Percentiles rank a stretch among this genome's conserved stretches.
Evolutionary conservation across 352 stramenopile genomes (phyloP).

Genomic region (Aphanomyces euteiches): DNA sequence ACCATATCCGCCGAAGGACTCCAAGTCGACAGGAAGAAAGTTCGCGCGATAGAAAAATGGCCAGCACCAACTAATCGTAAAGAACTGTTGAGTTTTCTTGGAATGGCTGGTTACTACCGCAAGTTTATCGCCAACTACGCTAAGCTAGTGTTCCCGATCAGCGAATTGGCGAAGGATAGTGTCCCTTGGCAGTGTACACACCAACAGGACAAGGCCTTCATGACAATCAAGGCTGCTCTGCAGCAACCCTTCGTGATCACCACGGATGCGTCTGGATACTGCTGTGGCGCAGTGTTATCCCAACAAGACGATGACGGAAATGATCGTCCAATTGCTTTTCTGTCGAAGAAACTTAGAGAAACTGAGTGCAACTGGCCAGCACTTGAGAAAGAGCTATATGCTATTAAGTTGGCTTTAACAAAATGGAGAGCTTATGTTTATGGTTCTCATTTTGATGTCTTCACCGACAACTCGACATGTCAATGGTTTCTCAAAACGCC

Average conservation of each 20-base stretch:
- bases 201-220: slow-evolving; percentile 26
- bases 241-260: slow-evolving; percentile 35
- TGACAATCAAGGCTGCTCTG: slow-evolving; percentile 30
- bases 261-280: slow-evolving; percentile 11
- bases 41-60: slow-evolving; percentile 10
- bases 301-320: slow-evolving; percentile 20
- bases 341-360: slow-evolving; percentile 26
- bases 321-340: slow-evolving; percentile 25
- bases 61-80: not conserved
- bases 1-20: slow-evolving; percentile 20
- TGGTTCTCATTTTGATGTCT: slow-evolving; percentile 30
- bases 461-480: slow-evolving; percentile 27
- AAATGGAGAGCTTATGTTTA: slow-evolving; percentile 31
- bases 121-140: slow-evolving; percentile 24
- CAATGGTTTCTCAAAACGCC: slow-evolving; percentile 27
- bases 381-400: slow-evolving; percentile 31
- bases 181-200: slow-evolving; percentile 25
- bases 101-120: slow-evolving; percentile 15
- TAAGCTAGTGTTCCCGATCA: slow-evolving; percentile 31
- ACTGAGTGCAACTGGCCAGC: slow-evolving; percentile 27
- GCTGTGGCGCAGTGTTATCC: slow-evolving; percentile 19
- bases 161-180: slow-evolving; percentile 28
- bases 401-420: slow-evolving; percentile 25
- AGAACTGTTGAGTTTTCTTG: slow-evolving; percentile 21
- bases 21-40: slow-evolving; percentile 8